Percentiles rank a stretch among this genome's conserved stretches.
These are phyloP conservation scores for Martiniozyma abietophila DNA, from an alignment of 805 yeast genomes.

Conservation along the genomic window DNA sequence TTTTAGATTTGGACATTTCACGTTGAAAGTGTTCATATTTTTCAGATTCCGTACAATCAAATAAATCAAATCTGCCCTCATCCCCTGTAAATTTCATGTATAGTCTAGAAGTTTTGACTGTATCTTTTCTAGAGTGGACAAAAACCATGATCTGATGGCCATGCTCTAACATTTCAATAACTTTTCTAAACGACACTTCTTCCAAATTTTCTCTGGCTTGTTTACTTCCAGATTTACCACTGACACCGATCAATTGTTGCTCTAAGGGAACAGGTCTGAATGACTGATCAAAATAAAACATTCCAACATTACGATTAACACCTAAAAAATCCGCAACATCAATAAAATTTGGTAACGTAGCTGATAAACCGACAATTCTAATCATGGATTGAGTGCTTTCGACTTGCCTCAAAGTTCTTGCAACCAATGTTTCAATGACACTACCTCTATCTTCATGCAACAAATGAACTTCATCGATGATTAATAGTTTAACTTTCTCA, in stretches of 20 bases:
- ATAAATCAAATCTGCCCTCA: slow-evolving; percentile 44
- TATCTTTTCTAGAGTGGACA: slow-evolving; percentile 92
- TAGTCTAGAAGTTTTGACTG: slow-evolving; percentile 70
- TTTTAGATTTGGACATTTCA: slow-evolving; percentile 65
- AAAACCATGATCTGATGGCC: slow-evolving; percentile 94
- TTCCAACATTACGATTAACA: slow-evolving; percentile 81
- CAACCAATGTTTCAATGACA: slow-evolving; percentile 90
- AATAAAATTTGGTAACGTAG: slow-evolving; percentile 82
- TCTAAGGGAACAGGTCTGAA: slow-evolving; percentile 91
- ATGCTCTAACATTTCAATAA: slow-evolving; percentile 50
- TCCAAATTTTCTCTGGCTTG: slow-evolving; percentile 69
- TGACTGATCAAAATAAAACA: slow-evolving; percentile 89
- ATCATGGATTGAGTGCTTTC: slow-evolving; percentile 92
- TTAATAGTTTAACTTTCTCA: slow-evolving; percentile 72
- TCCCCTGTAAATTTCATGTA: slow-evolving; percentile 62
- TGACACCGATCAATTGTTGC: slow-evolving; percentile 79
- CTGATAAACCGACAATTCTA: slow-evolving; percentile 87
- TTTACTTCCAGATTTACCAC: slow-evolving; percentile 74
- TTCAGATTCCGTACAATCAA: slow-evolving; percentile 45
- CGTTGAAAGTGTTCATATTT: slow-evolving; percentile 38
- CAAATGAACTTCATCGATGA: slow-evolving; percentile 94
- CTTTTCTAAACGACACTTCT: slow-evolving; percentile 63
- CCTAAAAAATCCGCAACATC: slow-evolving; percentile 95
- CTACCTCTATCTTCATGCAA: slow-evolving; percentile 97
- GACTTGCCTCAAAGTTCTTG: slow-evolving; percentile 89